Evolutionary conservation across 208 protist genomes (phyloP), one percentile per base, ranked within the genome.

Genomic region (Leishmania martiniquensis): DNA sequence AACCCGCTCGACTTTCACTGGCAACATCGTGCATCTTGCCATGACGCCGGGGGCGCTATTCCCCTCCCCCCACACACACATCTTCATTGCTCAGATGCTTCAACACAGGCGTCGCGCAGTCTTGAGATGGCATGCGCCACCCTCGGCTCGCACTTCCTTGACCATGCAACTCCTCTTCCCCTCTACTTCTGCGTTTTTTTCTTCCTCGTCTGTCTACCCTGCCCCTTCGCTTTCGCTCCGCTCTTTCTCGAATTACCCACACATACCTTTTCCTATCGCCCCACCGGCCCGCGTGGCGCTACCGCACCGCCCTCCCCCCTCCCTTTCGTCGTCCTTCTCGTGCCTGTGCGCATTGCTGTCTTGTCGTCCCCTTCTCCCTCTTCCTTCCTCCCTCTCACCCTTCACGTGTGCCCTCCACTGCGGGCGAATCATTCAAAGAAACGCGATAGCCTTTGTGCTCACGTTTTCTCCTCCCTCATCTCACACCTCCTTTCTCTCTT

Each of bases 141-240:
- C 57, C 57, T 63, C 2, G 25, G 37, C 10, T 20, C 12, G 34
- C 63, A 29, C 25, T 42, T 69, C 49, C 75, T 34, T 52, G 69
- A 81, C 68, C 77, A 34, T 78, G 0, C 66, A 13, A 45, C 63
- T 42, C 29, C 39, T n/a, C 52, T 79, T 80, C 69, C 60, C 57
- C 29, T 17, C 29, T 37, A 13, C 29, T 29, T 10, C 57, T n/a
- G 17, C 1, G 57, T 57, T 45, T 13, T 59, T 25, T 59, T 62
- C 20, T 4, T 62, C n/a, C n/a, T n/a, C n/a, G n/a, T 34, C 3
- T 62, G 10, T 62, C 10, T 62, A 12, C 57, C 5, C 29, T 29
- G 29, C 57, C n/a, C n/a, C 12, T 37, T 62, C 29, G 6, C 29
- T 37, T 62, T 12, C 12, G 1, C 57, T 4, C 29, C 13, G 4